Evolutionary conservation across 805 yeast genomes (phyloP), one percentile per base, ranked within the genome.

Genomic region (Metschnikowia henanensis): DNA sequence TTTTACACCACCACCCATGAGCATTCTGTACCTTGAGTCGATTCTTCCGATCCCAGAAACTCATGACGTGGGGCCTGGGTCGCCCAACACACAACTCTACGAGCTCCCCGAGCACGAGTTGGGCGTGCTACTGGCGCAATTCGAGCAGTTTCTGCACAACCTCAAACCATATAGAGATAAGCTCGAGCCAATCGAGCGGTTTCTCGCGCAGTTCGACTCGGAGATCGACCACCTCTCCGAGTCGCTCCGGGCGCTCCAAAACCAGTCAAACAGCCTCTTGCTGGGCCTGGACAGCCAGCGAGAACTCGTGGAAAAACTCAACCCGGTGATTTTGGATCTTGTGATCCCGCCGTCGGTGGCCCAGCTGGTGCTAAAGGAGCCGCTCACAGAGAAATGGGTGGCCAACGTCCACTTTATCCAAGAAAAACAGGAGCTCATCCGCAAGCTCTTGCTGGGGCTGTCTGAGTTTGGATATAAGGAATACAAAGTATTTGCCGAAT

Each of bases 241-340:
- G 6, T 64, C 64, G 18, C 58, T 71, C 29, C 51, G 59, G 3
- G 44, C 64, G 12, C 57, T 70, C 7, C 71, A 69, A 41, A 55
- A 62, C 29, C 64, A 68, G 41, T 65, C 72, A n/a, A 49, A 51
- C 13, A 59, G 57, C 21, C 49, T 71, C 20, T 54, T 70, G 3
- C 41, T 52, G 13, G 62, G 62, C 31, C 53, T 68, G 13, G 52
- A 56, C 13, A 30, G 47, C 26, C 72, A 68, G 43, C 56, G 60
- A 1, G 39, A 51, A 3, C 37, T 63, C 12, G 62, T 63, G 5
- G 73, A 68, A 19, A 71, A 71, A 39, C 74, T 90, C 44, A 80
- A 85, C 16, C 95, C 96, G 0, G 66, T 87, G n/a, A 82, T 90
- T 0, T 75, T 84, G 30, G 91, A 87, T 51, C 68, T 87, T 28